These are phyloP conservation scores for Talaromyces nanjingensis DNA, from an alignment of 495 filamentous ascomycete species.

Conservation along the genomic window DNA sequence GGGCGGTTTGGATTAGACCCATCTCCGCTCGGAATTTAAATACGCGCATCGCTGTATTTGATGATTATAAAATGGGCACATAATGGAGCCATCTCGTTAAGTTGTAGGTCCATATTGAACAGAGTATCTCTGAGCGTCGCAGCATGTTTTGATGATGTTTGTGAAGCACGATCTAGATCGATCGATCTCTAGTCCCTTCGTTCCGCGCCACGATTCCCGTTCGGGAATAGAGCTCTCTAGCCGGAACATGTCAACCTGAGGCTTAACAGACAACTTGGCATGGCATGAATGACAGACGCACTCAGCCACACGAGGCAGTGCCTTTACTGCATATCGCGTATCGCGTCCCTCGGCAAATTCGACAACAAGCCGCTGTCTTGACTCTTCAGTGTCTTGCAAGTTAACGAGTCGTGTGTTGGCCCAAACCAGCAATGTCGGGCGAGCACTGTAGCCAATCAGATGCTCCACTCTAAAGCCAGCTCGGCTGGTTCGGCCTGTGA, in stretches of 20 bases:
- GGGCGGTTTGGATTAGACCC: background rate
- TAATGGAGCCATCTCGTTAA: background rate
- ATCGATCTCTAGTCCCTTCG: too few relatives aligned
- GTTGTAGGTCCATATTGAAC: background rate
- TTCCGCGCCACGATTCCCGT: background rate
- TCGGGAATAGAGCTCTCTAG: constrained; percentile 1
- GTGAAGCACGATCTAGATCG: background rate
- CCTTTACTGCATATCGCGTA: background rate
- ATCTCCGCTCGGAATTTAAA: background rate
- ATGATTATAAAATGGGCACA: background rate
- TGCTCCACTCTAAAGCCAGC: background rate
- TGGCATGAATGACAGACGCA: background rate
- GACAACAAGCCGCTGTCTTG: too few relatives aligned
- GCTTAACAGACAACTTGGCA: background rate
- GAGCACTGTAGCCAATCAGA: constrained; percentile 5
- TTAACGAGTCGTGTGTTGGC: background rate
- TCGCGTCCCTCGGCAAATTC: too few relatives aligned
- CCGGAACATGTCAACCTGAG: background rate
- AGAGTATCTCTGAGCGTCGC: background rate
- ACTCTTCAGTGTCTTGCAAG: background rate
- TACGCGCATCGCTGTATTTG: background rate
- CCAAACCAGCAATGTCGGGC: background rate
- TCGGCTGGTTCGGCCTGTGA: background rate
- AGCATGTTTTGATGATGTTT: background rate
- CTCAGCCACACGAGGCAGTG: background rate